phyloP scores from a whole-genome alignment of 768 basidiomycete genomes.

The Boletus eberwhitei region DNA sequence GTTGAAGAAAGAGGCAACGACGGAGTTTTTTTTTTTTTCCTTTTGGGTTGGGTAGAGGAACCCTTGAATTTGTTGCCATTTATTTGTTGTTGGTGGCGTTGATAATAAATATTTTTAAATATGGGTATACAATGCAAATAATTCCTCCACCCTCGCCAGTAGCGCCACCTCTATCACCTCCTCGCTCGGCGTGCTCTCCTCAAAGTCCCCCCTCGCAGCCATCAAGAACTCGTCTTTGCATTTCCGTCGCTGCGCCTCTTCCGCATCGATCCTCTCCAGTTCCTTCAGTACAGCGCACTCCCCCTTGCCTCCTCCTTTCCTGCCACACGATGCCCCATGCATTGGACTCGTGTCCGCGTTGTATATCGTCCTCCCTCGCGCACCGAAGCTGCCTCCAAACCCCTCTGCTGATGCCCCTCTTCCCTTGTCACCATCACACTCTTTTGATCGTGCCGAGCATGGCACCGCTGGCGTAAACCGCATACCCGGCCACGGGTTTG shows the following conservation, averaged over 20 bases:
- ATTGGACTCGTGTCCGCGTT: neutral
- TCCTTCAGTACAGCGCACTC: conserved; percentile 1
- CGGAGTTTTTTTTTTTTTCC: conserved; percentile 41
- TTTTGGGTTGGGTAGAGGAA: conserved; percentile 47
- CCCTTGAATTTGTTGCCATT: conserved; percentile 24
- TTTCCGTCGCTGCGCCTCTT: conserved; percentile 14
- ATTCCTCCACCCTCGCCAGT: conserved; percentile 20
- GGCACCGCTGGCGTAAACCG: neutral
- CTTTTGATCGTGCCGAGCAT: neutral
- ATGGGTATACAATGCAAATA: conserved; percentile 43
- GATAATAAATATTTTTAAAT: conserved; percentile 13
- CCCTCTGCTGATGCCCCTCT: neutral
- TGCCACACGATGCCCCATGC: neutral
- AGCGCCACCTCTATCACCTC: neutral
- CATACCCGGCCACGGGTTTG: conserved; percentile 19
- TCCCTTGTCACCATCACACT: neutral
- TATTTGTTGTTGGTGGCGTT: conserved; percentile 36
- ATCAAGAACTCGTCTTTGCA: conserved; percentile 5
- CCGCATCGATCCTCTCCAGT: conserved; percentile 20
- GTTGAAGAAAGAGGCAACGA: conserved; percentile 22
- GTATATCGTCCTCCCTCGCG: conserved; percentile 32
- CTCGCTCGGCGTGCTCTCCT: neutral
- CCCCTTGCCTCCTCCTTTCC: neutral
- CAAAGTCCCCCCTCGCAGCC: conserved; percentile 1
- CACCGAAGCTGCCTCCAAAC: neutral